Evolutionary conservation across 331 rosid species (phyloP), one percentile per base, ranked within the genome.

Genomic region (Malus hybrid): DNA sequence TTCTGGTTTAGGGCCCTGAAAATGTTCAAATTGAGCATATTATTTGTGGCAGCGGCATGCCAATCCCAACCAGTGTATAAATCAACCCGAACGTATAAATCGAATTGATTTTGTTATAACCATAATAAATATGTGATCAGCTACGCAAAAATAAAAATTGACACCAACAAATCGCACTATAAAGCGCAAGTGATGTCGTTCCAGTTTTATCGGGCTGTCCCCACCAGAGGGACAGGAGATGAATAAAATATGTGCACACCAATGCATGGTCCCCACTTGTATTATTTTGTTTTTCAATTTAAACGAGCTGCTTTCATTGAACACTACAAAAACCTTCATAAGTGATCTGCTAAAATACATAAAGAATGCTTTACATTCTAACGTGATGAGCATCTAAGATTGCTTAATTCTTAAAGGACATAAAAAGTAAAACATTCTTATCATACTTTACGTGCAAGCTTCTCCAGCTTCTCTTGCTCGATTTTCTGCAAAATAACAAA

Each of bases 401-500:
- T 34, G 22, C 39, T 18, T 8, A 22, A 62, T 10, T 6, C 14
- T 64, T 30, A 69, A 74, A 50, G 42, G 16, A 62, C 53, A 48
- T 2, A 16, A 62, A 70, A 56, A 5, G 32, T 26, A 32, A 61
- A 19, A 24, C 48, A 78, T 26, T 42, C 26, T 18, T 18, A 34
- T 26, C 84, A 78, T 88, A 92, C 99, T 94, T 94, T 82, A 78
- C 92, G 95, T 18, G 97, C 97, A 83, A 94, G 95, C 84, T 94
- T 90, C 89, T 90, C 97, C 85, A 93, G 83, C 80, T 90, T 93
- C 88, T 90, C 98, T 80, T 84, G 93, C 89, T 94, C 99, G 15
- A 24, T 73, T 92, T 86, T 94, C 99, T 94, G 89, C 86, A 86
- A 76, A 39, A 76, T 6, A 56, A 68, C 64, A 70, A 67, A 9